These are phyloP conservation scores for Lentinus tigrinus DNA, from an alignment of 768 basidiomycete species.

Conservation along the genomic window DNA sequence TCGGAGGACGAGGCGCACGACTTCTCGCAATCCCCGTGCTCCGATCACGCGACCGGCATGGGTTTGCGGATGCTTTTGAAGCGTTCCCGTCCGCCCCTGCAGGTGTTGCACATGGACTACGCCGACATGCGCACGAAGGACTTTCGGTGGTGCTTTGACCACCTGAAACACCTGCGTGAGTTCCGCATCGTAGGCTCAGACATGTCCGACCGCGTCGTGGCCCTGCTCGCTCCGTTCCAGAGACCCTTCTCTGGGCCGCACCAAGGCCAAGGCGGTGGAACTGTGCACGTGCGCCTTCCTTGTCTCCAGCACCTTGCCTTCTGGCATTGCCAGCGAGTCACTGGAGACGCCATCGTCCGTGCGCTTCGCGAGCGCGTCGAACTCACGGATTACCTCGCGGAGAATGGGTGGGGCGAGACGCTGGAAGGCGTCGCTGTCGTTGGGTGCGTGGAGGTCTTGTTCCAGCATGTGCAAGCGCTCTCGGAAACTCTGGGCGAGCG, in stretches of 20 bases:
- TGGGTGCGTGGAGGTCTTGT: conserved; percentile 28
- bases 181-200: conserved; percentile 80
- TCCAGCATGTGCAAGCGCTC: conserved; percentile 25
- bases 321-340: conserved; percentile 61
- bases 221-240: conserved; percentile 48
- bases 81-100: conserved; percentile 62
- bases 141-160: conserved; percentile 66
- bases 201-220: conserved; percentile 73
- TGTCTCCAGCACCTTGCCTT: conserved; percentile 51
- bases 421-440: conserved; percentile 31
- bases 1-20: conserved; percentile 73
- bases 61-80: conserved; percentile 65
- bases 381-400: conserved; percentile 33
- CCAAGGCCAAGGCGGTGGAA: neutral
- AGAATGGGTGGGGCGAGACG: conserved; percentile 17
- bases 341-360: conserved; percentile 56
- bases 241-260: neutral
- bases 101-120: conserved; percentile 73
- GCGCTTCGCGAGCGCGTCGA: conserved; percentile 48
- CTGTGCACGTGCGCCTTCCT: conserved; percentile 50
- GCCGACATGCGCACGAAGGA: conserved; percentile 85
- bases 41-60: conserved; percentile 79
- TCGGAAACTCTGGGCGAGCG: conserved; percentile 25
- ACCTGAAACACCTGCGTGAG: conserved; percentile 49
- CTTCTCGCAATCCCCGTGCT: conserved; percentile 74